Percentiles rank a stretch among this genome's conserved stretches.
phyloP scores from a whole-genome alignment of 2,329 filamentous ascomycete genomes.

The Phialemonium atrogriseum region DNA sequence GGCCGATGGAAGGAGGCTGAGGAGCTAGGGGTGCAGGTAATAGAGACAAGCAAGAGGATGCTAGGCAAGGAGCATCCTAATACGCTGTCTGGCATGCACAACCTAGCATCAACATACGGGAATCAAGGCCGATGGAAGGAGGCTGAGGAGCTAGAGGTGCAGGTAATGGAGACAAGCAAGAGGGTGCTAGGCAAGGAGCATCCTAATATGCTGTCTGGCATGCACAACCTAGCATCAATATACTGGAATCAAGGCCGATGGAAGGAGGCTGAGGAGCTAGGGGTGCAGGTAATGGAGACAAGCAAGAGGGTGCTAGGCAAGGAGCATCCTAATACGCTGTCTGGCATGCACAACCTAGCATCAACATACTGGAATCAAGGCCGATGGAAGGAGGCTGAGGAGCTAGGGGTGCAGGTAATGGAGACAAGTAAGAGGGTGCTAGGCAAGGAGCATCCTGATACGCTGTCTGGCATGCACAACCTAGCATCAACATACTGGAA shows the following conservation, averaged over 20 bases:
- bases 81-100: slow-evolving; percentile 7
- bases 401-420: too few relatives aligned
- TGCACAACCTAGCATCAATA: slow-evolving; percentile 1
- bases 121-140: slow-evolving; percentile 5
- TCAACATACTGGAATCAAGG: too few relatives aligned
- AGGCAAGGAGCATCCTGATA: too few relatives aligned
- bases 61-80: slow-evolving; percentile 6
- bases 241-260: slow-evolving; percentile 4
- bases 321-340: slow-evolving; percentile 5
- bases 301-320: too few relatives aligned
- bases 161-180: slow-evolving; percentile 27
- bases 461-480: too few relatives aligned
- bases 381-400: too few relatives aligned
- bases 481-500: too few relatives aligned
- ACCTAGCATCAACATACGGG: slow-evolving; percentile 6
- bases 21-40: slow-evolving; percentile 30
- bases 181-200: slow-evolving; percentile 4
- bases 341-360: slow-evolving; percentile 2
- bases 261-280: too few relatives aligned
- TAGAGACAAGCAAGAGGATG: slow-evolving; percentile 19
- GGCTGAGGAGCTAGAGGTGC: slow-evolving; percentile 32
- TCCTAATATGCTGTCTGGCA: slow-evolving; percentile 3
- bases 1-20: slow-evolving; percentile 6
- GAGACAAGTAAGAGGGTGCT: too few relatives aligned
- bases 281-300: too few relatives aligned